Percentiles rank a stretch among this genome's conserved stretches.
phyloP scores from a whole-genome alignment of 768 basidiomycete genomes.

The Boletus insuetus region DNA sequence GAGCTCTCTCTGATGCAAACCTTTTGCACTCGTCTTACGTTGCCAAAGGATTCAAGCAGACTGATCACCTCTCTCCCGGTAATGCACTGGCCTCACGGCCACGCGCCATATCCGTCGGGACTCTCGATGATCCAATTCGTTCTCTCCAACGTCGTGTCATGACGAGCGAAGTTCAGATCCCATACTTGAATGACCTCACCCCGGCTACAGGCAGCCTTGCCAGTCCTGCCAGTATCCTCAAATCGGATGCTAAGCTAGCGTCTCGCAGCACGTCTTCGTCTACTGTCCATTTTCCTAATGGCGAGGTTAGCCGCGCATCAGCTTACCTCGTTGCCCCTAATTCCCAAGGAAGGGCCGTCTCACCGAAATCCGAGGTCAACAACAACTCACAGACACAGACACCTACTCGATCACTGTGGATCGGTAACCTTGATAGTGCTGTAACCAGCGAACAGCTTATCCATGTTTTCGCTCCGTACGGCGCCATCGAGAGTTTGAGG shows the following conservation, averaged over 20 bases:
- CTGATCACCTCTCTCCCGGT: conserved; percentile 60
- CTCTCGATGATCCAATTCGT: conserved; percentile 76
- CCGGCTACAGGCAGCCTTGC: conserved; percentile 33
- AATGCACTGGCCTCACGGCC: conserved; percentile 51
- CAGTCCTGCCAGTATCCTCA: conserved; percentile 48
- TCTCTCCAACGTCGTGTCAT: conserved; percentile 63
- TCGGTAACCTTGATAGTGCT: conserved; percentile 94
- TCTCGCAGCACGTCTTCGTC: conserved; percentile 43
- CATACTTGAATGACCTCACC: conserved; percentile 57
- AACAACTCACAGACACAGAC: conserved; percentile 78
- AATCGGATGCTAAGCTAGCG: conserved; percentile 52
- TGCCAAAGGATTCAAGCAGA: conserved; percentile 68
- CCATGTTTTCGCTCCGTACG: conserved; percentile 93
- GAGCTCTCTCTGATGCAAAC: conserved; percentile 46
- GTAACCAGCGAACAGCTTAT: conserved; percentile 94
- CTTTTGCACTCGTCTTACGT: conserved; percentile 60
- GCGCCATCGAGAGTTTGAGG: conserved; percentile 93
- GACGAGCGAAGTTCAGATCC: conserved; percentile 51
- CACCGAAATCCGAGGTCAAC: conserved; percentile 71
- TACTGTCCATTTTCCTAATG: conserved; percentile 70
- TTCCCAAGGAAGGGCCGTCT: conserved; percentile 71
- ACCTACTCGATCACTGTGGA: conserved; percentile 96
- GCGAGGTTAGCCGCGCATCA: conserved; percentile 56
- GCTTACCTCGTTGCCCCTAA: conserved; percentile 69
- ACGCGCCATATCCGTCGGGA: conserved; percentile 86